These are phyloP conservation scores for Pisolithus orientalis DNA, from an alignment of 768 basidiomycete species.

Conservation along the genomic window DNA sequence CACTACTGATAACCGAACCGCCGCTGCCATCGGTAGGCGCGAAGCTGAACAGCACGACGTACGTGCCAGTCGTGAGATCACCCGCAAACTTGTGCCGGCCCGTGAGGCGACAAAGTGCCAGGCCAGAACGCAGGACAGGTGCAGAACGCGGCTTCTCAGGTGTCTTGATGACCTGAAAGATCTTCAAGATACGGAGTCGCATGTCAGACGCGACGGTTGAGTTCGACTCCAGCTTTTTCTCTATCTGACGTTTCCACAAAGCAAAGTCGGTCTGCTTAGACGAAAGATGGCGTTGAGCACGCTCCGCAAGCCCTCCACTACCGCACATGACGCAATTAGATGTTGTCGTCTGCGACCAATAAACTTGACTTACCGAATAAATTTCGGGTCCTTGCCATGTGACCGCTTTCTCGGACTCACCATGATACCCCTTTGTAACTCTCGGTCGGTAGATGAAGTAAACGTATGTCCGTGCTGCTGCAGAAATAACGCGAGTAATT, in stretches of 20 bases:
- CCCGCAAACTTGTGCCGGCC: constrained; percentile 13
- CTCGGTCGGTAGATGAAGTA: constrained; percentile 30
- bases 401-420: constrained; percentile 53
- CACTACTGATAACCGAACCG: constrained; percentile 27
- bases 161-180: constrained; percentile 31
- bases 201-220: constrained; percentile 33
- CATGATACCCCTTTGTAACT: constrained; percentile 45
- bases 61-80: constrained; percentile 19
- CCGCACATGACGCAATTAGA: not conserved
- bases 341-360: not conserved
- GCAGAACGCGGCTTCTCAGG: constrained; percentile 24
- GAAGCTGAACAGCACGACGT: constrained; percentile 37
- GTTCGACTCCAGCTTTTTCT: constrained; percentile 28
- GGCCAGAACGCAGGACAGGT: constrained; percentile 25
- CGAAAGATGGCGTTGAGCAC: constrained; percentile 37
- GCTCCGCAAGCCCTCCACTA: constrained; percentile 53
- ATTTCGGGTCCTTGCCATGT: constrained; percentile 38
- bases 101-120: constrained; percentile 38
- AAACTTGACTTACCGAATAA: constrained; percentile 36
- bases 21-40: constrained; percentile 17
- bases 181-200: constrained; percentile 36
- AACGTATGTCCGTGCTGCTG: constrained; percentile 37
- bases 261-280: constrained; percentile 39
- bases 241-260: constrained; percentile 50
- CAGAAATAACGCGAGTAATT: constrained; percentile 48